Evolutionary conservation across 2,329 filamentous ascomycete genomes (phyloP), one percentile per base, ranked within the genome.

Genomic region (Exserohilum turcica): DNA sequence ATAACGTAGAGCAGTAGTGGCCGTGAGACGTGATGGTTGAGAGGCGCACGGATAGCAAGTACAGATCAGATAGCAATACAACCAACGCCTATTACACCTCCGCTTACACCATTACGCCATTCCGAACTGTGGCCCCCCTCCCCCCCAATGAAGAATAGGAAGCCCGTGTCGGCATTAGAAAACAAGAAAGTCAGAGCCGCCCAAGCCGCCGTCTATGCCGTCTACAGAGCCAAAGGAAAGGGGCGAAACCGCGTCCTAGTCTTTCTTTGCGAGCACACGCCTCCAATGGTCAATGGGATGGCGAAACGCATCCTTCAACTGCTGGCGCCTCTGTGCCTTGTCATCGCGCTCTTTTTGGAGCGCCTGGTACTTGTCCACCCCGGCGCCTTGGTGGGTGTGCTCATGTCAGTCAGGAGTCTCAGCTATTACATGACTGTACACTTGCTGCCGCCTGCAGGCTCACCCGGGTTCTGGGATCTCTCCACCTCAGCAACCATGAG

Each of bases 401-500:
- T 31, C 57, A 54, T 48, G 61, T 65, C 60, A 63, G 61, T 55
- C 56, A 59, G 59, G 50, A 42, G n/a, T 53, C 43, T 54, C 27
- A 15, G 10, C 65, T 81, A 99, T 66, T 81, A 99, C 94, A 99
- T 97, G 65, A 97, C 74, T 50, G 75, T 67, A 75, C 94, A 97
- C 78, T 95, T 96, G 67, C 86, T 86, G 51, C 88, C 88, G 50
- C 86, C 88, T 21, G 91, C 81, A 6, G 91, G 88, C 77, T 96
- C 91, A 67, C 87, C 87, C 1, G 93, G 92, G 72, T 95, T 96
- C 77, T 96, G 90, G 21, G 88, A 87, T 78, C 95, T 96, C 78
- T 99, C 94, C 59, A 99, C 92, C 80, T 97, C 90, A 43, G 84
- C 90, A 67, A 99, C 92, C 80, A 99, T 88, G 60, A 95, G 82